Percentiles rank a stretch among this genome's conserved stretches.
These are phyloP conservation scores for Avena atlantica DNA, from an alignment of 176 grass and related monocot genomes.

Conservation along the genomic window DNA sequence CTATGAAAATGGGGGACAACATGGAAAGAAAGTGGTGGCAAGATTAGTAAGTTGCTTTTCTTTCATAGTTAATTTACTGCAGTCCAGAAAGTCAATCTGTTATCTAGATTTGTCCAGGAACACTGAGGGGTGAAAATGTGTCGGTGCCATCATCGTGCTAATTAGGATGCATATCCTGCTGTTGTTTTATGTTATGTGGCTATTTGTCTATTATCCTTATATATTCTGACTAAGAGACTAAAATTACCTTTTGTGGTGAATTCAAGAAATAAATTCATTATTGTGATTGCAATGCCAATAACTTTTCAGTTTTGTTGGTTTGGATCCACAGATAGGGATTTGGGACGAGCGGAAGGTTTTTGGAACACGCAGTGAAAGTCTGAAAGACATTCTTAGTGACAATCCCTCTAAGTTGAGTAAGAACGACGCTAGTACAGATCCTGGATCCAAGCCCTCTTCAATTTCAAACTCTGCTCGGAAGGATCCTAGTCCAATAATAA, in stretches of 20 bases:
- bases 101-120: constrained; percentile 35
- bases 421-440: constrained; percentile 63
- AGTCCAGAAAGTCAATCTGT: constrained; percentile 2
- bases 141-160: constrained; percentile 28
- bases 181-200: constrained; percentile 25
- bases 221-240: neutral
- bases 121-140: neutral
- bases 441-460: constrained; percentile 61
- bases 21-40: constrained; percentile 83
- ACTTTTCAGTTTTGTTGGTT: constrained; percentile 21
- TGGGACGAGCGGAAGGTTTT: constrained; percentile 98
- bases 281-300: neutral
- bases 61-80: constrained; percentile 39
- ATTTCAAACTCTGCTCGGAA: constrained; percentile 67
- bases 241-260: neutral
- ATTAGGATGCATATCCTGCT: constrained; percentile 27
- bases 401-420: constrained; percentile 45
- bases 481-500: constrained; percentile 70
- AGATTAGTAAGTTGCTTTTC: constrained; percentile 77
- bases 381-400: constrained; percentile 87
- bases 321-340: constrained; percentile 74
- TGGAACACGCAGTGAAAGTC: constrained; percentile 69
- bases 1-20: constrained; percentile 70
- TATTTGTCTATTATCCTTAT: constrained; percentile 14
- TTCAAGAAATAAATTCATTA: constrained; percentile 13